These are phyloP conservation scores for Beauveria pseudobassiana DNA, from an alignment of 2,329 filamentous ascomycete species.

Conservation along the genomic window DNA sequence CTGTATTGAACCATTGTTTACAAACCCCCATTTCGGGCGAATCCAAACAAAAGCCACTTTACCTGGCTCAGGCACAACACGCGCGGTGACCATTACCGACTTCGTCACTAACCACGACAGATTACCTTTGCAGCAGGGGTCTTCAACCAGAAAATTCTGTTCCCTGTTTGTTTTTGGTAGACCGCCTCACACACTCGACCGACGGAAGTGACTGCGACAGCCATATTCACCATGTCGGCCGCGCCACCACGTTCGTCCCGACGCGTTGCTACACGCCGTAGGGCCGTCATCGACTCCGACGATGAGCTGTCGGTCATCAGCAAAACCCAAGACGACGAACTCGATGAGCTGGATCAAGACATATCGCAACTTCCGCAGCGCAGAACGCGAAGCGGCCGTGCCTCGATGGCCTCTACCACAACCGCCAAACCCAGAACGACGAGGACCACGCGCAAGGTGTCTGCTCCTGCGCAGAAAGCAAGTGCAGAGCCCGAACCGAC, in stretches of 20 bases:
- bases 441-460: slow-evolving; percentile 35
- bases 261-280: slow-evolving; percentile 53
- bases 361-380: slow-evolving; percentile 37
- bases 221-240: slow-evolving; percentile 23
- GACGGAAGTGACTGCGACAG: neutral
- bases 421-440: slow-evolving; percentile 21
- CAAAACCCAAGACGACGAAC: slow-evolving; percentile 45
- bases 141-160: neutral
- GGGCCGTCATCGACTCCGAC: slow-evolving; percentile 70
- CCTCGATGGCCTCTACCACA: slow-evolving; percentile 40
- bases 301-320: slow-evolving; percentile 62
- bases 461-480: slow-evolving; percentile 21
- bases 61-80: neutral
- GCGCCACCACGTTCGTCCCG: slow-evolving; percentile 34
- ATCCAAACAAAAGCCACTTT: slow-evolving; percentile 27
- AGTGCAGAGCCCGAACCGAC: slow-evolving; percentile 11
- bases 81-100: slow-evolving; percentile 15
- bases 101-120: slow-evolving; percentile 8
- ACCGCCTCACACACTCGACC: neutral
- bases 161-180: neutral
- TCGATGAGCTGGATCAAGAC: slow-evolving; percentile 67
- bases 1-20: slow-evolving; percentile 29
- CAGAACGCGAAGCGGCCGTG: slow-evolving; percentile 28
- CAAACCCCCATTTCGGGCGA: slow-evolving; percentile 29
- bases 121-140: neutral